Conservation (phyloP, 805 yeast species). For the Starmerella khaoyaiensis region DNA sequence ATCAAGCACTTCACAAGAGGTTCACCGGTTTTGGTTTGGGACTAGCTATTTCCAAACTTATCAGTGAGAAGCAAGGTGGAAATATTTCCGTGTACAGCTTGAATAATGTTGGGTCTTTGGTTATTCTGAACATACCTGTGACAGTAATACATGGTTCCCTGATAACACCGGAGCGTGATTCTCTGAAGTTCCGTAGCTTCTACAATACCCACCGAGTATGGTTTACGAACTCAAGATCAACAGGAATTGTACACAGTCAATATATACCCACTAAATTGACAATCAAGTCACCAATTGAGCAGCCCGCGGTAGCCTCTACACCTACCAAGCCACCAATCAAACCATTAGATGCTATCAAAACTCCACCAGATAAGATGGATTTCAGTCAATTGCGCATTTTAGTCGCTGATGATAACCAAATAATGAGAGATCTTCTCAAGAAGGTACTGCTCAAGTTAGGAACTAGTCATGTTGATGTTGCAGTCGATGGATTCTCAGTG, state of each 20-base stretch:
- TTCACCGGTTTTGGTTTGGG: constrained; percentile 96
- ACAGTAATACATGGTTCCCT: not conserved
- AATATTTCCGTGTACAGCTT: constrained; percentile 35
- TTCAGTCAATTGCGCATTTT: constrained; percentile 34
- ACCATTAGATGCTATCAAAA: too few species aligned
- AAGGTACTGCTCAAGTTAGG: constrained; percentile 78
- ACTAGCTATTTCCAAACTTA: constrained; percentile 71
- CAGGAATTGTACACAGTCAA: not conserved
- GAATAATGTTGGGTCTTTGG: constrained; percentile 22
- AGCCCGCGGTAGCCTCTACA: not conserved
- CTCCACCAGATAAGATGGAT: too few species aligned
- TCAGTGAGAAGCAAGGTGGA: constrained; percentile 82
- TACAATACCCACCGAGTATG: constrained; percentile 4
- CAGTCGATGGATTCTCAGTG: constrained; percentile 82
- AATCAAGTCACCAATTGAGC: too few species aligned
- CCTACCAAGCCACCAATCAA: too few species aligned
- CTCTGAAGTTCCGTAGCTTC: not conserved
- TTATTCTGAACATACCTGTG: constrained; percentile 17
- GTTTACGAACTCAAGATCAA: constrained; percentile 2
- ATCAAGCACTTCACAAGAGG: constrained; percentile 78
- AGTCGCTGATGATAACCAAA: constrained; percentile 81
- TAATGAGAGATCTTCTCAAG: constrained; percentile 82
- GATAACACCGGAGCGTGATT: not conserved
- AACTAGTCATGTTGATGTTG: constrained; percentile 52
- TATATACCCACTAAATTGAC: too few species aligned